Base-by-base conservation (phyloP, 768 basidiomycete genomes). In the Saitozyma podzolica region DNA sequence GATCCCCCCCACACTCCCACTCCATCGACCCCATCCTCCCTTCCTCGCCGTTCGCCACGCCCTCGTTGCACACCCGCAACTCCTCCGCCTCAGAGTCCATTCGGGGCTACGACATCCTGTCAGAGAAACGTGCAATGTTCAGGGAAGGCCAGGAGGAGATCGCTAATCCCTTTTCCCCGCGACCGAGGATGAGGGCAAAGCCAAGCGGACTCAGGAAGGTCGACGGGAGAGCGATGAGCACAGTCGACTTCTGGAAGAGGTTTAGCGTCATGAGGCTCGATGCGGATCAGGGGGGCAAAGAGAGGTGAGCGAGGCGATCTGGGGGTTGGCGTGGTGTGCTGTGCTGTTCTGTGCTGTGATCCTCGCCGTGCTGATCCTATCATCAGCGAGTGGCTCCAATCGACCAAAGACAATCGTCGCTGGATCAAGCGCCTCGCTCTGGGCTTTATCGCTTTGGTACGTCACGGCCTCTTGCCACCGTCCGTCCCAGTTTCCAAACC, bases 191-290 rank as follows among this genome's bases (percentile, higher is more conserved):
- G 40, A 50, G 20, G 45, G 59, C 43, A 41, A 29, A 64, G 49
- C 45, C 20, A 52, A 37, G 13, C 19, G 64, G 49, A 19, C 41
- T 40, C 20, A 11, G 37, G 54, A 40, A 9, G 55, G n/a, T 37
- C 17, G 37, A 56, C 50, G 42, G 20, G 3, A 49, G 60, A 40
- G 65, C 29, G 16, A 60, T n/a, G 40, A 59, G 48, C 39, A 69
- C 68, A 11, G 67, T 56, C 40, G 74, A 76, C 45, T 72, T 76
- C 50, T 76, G 74, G 74, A 73, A 72, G 62, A 61, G 74, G 48
- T 74, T 76, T 42, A 72, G 68, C 48, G 63, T 71, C 6, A 67
- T 73, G 17, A 72, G 55, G 48, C 40, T 70, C 45, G 72, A 72
- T 58, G 60, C 66, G 51, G 58, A 40, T 13, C 63, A 61, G 45